Percentiles rank a stretch among this genome's conserved stretches.
Conservation (phyloP, 2,329 filamentous ascomycete species). For the Fusarium sp. region DNA sequence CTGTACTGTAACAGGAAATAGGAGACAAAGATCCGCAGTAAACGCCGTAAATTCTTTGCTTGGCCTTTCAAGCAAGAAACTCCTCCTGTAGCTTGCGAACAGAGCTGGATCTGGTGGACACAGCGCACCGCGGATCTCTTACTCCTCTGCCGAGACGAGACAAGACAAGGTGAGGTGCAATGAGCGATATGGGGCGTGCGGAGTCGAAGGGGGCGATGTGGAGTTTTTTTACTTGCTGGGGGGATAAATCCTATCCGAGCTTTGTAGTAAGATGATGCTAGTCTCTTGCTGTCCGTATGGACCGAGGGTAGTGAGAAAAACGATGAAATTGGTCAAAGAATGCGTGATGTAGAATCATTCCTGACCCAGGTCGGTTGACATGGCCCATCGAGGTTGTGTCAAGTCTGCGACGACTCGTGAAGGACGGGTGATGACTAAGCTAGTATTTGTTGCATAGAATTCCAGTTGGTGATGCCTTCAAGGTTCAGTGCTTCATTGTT, state of each 20-base stretch:
- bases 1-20: not conserved
- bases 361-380: slow-evolving; percentile 10
- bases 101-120: not conserved
- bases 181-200: slow-evolving; percentile 34
- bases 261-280: not conserved
- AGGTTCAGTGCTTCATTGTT: not conserved
- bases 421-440: slow-evolving; percentile 36
- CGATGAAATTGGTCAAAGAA: not conserved
- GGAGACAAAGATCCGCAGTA: not conserved
- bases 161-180: not conserved
- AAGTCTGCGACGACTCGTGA: slow-evolving; percentile 24
- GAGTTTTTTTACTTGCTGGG: slow-evolving; percentile 11
- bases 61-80: not conserved
- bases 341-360: slow-evolving; percentile 4
- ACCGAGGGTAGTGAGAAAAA: not conserved
- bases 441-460: not conserved
- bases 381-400: slow-evolving; percentile 16
- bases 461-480: slow-evolving; percentile 17
- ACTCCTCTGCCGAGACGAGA: slow-evolving; percentile 1
- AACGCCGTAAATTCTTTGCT: not conserved
- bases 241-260: slow-evolving; percentile 10
- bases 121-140: slow-evolving; percentile 20
- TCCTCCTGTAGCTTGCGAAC: not conserved
- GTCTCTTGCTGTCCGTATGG: not conserved
- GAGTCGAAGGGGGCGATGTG: slow-evolving; percentile 22